Evolutionary conservation across 192 early-diverging fungal species (phyloP).

Genomic region (Lobosporangium transversale): DNA sequence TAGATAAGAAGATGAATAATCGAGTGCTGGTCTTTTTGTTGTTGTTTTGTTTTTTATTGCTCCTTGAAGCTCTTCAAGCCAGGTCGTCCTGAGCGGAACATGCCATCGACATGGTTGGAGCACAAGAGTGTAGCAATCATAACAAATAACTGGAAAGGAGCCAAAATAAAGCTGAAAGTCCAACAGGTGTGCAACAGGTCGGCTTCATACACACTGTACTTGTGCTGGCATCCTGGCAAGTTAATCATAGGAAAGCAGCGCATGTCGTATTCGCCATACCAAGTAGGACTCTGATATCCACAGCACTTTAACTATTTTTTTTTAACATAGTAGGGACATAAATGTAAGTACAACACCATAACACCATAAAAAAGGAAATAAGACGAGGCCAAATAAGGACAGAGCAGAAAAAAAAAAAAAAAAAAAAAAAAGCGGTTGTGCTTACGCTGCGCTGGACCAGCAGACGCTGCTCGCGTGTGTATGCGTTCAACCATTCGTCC

Average conservation of each 20-base stretch:
- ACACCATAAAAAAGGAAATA: neutral
- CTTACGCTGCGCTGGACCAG: slow-evolving; percentile 50
- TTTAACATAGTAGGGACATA: neutral
- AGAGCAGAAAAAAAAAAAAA: neutral
- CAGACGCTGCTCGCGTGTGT: slow-evolving; percentile 37
- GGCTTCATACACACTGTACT: slow-evolving; percentile 43
- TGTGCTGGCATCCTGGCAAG: slow-evolving; percentile 54
- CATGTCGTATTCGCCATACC: slow-evolving; percentile 48
- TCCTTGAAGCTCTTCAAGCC: slow-evolving; percentile 47
- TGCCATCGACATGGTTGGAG: slow-evolving; percentile 51
- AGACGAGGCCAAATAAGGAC: neutral
- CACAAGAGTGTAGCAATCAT: slow-evolving; percentile 50
- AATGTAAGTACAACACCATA: neutral
- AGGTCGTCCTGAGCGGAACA: slow-evolving; percentile 30
- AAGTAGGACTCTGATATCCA: slow-evolving; percentile 46
- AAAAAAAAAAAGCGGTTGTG: neutral
- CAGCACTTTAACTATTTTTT: slow-evolving; percentile 59
- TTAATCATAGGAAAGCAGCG: slow-evolving; percentile 52
- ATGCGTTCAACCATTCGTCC: slow-evolving; percentile 44
- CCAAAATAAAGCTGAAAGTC: slow-evolving; percentile 39
- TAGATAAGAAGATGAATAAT: no score
- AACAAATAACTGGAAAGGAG: slow-evolving; percentile 47
- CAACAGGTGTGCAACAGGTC: slow-evolving; percentile 29
- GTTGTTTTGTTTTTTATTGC: slow-evolving; percentile 2
- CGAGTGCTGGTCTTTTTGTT: no score